Evolutionary conservation across 1,139 yeast species (phyloP), one percentile per base, ranked within the genome.

Genomic region (Trichomonascaceae sp.): DNA sequence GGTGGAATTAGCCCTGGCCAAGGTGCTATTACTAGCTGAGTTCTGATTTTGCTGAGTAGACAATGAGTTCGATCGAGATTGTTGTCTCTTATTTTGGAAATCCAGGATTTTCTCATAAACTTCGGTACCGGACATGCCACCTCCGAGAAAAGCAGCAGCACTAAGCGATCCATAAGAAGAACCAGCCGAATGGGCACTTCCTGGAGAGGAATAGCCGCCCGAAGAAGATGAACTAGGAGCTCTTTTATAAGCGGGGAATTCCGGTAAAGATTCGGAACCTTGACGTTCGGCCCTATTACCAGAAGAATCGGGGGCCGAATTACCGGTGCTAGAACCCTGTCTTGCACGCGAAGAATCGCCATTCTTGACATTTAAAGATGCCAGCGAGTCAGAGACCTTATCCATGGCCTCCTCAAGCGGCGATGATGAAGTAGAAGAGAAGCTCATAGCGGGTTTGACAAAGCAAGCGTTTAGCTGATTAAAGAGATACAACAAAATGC

Each of bases 41-140:
- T 15, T 22, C 19, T 27, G 45, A 38, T 32, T 15, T 32, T 45
- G 45, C 49, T 53, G 50, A 8, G 44, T 48, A 24, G 49, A 19
- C 43, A 43, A 22, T 1, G 63, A 59, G 22, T 60, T 62, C 13
- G 66, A 61, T 8, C 65, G 55, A 3, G 63, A 60, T 46, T 60
- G 62, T 27, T 27, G 15, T 13, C 68, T 59, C 17, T 63, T 60
- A 45, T 62, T 62, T 52, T 63, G 67, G 51, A 65, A 65, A 12
- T 64, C 63, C 51, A 62, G 59, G 32, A 65, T 55, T 30, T 65
- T 45, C 12, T 54, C 57, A 48, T 55, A 55, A 9, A 55, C 51
- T 30, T 55, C 55, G 12, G 55, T 36, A 15, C 55, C 52, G 48
- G 50, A 41, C 36, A 51, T 45, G 53, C 50, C 43, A 47, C 57